Evolutionary conservation across 1,284 basidiomycete species (phyloP).

Genomic region (Cutaneotrichosporon cavernicola): DNA sequence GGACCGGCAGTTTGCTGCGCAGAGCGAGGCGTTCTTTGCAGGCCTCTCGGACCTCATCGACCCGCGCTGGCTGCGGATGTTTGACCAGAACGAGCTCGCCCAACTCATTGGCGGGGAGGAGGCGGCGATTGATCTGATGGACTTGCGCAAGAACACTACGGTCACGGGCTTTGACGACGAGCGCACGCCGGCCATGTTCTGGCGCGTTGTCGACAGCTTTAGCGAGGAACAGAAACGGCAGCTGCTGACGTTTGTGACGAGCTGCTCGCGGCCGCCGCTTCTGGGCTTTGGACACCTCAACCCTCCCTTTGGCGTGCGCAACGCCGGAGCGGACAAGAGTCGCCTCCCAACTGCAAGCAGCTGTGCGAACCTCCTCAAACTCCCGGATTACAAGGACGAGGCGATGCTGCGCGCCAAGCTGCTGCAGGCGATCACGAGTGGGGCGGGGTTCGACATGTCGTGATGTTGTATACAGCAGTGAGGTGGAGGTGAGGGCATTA

Average conservation of each 20-base stretch:
- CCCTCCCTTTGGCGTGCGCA: slow-evolving; percentile 81
- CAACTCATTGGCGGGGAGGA: slow-evolving; percentile 81
- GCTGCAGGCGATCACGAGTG: slow-evolving; percentile 78
- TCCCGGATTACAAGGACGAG: slow-evolving; percentile 55
- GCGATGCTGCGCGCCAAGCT: slow-evolving; percentile 68
- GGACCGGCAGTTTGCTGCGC: slow-evolving; percentile 80
- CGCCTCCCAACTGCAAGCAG: slow-evolving; percentile 64
- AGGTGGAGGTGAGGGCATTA: not conserved
- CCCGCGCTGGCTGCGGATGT: slow-evolving; percentile 88
- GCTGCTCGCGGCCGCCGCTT: slow-evolving; percentile 84
- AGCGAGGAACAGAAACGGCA: slow-evolving; percentile 67
- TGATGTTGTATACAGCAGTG: slow-evolving; percentile 8
- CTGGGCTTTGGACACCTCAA: slow-evolving; percentile 80
- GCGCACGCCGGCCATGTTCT: slow-evolving; percentile 70
- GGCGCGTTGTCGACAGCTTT: slow-evolving; percentile 59
- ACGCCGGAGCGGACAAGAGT: slow-evolving; percentile 67
- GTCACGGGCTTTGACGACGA: slow-evolving; percentile 76
- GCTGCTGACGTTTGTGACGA: slow-evolving; percentile 83
- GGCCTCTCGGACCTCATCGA: slow-evolving; percentile 86
- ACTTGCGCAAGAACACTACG: slow-evolving; percentile 69
- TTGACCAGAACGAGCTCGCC: slow-evolving; percentile 88
- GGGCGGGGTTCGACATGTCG: slow-evolving; percentile 85
- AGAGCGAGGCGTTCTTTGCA: slow-evolving; percentile 67
- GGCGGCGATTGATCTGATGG: slow-evolving; percentile 75
- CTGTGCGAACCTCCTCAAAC: slow-evolving; percentile 76